Conservation (phyloP, 2,329 filamentous ascomycete species). For the Claviceps sp. region DNA sequence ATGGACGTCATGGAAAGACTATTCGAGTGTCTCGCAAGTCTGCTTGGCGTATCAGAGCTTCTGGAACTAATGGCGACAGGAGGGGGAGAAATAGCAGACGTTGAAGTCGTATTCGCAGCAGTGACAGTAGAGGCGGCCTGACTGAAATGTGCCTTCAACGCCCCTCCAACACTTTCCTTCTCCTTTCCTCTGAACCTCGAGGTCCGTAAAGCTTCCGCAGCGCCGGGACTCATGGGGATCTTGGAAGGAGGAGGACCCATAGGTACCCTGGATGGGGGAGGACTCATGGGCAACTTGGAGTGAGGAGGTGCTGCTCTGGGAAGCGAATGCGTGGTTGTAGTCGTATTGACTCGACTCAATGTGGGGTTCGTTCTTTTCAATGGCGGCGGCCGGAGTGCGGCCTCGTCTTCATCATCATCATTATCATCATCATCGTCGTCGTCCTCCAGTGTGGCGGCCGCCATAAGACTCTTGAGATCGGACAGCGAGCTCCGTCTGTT, state of each 20-base stretch:
- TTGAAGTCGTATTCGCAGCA: neutral
- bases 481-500: constrained; percentile 88
- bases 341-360: constrained; percentile 38
- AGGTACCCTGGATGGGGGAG: constrained; percentile 32
- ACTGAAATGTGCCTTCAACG: neutral
- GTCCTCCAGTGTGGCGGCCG: constrained; percentile 35
- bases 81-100: neutral
- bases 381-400: constrained; percentile 23
- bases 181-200: constrained; percentile 32
- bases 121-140: neutral
- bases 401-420: constrained; percentile 3
- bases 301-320: constrained; percentile 27
- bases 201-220: constrained; percentile 23
- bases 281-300: constrained; percentile 35
- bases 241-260: constrained; percentile 22
- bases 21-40: constrained; percentile 28
- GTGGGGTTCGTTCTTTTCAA: constrained; percentile 40
- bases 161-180: constrained; percentile 22
- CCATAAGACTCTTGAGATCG: constrained; percentile 62
- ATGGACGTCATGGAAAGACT: constrained; percentile 41
- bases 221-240: constrained; percentile 27
- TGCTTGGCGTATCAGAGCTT: constrained; percentile 13
- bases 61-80: constrained; percentile 3
- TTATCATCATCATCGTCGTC: constrained; percentile 10
- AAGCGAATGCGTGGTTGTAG: constrained; percentile 24